phyloP scores from a whole-genome alignment of 805 yeast genomes.

The Saturnispora silvae region DNA sequence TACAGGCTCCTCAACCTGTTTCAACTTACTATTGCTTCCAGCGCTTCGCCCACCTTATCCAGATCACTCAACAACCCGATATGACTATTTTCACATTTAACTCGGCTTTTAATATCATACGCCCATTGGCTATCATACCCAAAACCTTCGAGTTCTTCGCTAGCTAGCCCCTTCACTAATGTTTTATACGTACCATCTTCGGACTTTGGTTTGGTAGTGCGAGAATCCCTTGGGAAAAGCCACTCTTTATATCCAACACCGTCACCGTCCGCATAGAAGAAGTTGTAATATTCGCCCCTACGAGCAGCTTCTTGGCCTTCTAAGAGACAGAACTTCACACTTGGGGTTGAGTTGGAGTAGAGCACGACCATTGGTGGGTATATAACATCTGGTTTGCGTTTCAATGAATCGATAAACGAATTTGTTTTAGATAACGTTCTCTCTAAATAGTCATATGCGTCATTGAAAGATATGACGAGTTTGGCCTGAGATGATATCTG shows the following conservation, averaged over 20 bases:
- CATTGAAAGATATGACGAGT: constrained; percentile 34
- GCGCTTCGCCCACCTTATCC: constrained; percentile 59
- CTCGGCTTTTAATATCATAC: constrained; percentile 60
- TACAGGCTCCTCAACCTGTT: too few relatives aligned
- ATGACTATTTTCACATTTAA: constrained; percentile 62
- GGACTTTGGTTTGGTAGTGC: background rate
- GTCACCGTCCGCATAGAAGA: constrained; percentile 84
- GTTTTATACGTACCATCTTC: constrained; percentile 1
- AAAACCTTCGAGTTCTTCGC: constrained; percentile 9
- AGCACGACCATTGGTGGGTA: constrained; percentile 83
- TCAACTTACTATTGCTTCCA: constrained; percentile 50
- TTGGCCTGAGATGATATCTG: constrained; percentile 11
- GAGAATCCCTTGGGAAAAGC: constrained; percentile 56
- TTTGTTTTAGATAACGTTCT: constrained; percentile 54
- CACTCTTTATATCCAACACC: constrained; percentile 82
- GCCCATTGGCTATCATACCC: constrained; percentile 33
- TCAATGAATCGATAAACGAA: constrained; percentile 44
- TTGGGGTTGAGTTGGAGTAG: constrained; percentile 74
- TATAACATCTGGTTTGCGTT: constrained; percentile 34
- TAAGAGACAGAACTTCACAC: constrained; percentile 73
- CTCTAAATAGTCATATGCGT: constrained; percentile 53
- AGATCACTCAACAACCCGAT: constrained; percentile 71
- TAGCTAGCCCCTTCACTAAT: constrained; percentile 1
- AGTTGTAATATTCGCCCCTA: constrained; percentile 64
- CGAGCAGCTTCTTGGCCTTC: constrained; percentile 48